Evolutionary conservation across 2,329 filamentous ascomycete genomes (phyloP).

Genomic region (Graphium sp.): DNA sequence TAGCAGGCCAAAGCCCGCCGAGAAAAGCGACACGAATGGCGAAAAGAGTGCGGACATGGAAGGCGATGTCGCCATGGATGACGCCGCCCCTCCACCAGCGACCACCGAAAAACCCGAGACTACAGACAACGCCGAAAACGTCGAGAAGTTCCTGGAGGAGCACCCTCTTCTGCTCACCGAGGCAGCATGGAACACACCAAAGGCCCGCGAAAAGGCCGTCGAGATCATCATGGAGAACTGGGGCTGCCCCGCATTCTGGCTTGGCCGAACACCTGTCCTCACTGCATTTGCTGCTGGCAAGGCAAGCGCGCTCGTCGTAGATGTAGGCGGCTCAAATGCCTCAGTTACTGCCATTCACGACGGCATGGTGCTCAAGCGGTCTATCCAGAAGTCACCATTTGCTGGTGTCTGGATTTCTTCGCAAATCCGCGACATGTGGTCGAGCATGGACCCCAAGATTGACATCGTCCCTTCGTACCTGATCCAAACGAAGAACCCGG

Average conservation of each 20-base stretch:
- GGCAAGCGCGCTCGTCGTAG: conserved; percentile 79
- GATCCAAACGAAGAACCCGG: conserved; percentile 71
- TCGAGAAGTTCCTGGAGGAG: conserved; percentile 73
- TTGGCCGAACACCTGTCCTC: conserved; percentile 76
- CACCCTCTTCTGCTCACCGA: conserved; percentile 89
- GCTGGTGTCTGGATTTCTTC: conserved; percentile 82
- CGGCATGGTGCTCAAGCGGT: conserved; percentile 84
- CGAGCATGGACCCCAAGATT: conserved; percentile 49
- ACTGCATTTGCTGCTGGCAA: conserved; percentile 88
- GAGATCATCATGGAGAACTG: conserved; percentile 96
- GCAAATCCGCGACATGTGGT: conserved; percentile 72
- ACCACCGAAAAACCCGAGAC: conserved; percentile 1
- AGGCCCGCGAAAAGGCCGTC: conserved; percentile 83
- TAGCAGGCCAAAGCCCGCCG: conserved; percentile 45
- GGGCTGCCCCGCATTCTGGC: conserved; percentile 88
- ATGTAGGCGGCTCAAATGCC: conserved; percentile 76
- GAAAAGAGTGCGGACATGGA: conserved; percentile 33
- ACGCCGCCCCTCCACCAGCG: conserved; percentile 8
- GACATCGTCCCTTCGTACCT: conserved; percentile 73
- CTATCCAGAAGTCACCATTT: conserved; percentile 67
- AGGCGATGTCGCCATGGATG: conserved; percentile 43
- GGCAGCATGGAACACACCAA: conserved; percentile 77
- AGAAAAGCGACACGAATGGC: conserved; percentile 46
- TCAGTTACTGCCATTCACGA: conserved; percentile 87
- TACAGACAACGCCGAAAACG: conserved; percentile 15